phyloP scores from a whole-genome alignment of 768 basidiomycete genomes.

The Boletus rufocinnamomeus region DNA sequence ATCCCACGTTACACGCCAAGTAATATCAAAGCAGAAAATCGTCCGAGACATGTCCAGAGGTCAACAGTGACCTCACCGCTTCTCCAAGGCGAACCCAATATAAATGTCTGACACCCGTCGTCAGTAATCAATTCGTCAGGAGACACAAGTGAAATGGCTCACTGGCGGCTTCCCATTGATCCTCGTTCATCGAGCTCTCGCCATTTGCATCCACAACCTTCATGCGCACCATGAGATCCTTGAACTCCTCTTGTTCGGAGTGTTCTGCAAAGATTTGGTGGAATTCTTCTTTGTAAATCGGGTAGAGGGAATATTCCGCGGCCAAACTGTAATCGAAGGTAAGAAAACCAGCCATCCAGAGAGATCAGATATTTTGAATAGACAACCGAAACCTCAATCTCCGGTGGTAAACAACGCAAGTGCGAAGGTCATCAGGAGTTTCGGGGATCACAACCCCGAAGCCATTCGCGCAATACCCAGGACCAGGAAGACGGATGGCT shows the following conservation, averaged over 20 bases:
- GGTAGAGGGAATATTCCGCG: constrained; percentile 71
- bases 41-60: neutral
- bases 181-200: constrained; percentile 89
- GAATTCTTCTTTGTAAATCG: constrained; percentile 84
- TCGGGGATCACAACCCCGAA: neutral
- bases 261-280: constrained; percentile 87
- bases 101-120: constrained; percentile 70
- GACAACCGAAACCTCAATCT: neutral
- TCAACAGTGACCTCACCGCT: constrained; percentile 37
- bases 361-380: neutral
- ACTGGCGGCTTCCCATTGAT: constrained; percentile 99
- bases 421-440: neutral
- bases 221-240: constrained; percentile 85
- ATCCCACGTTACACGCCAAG: constrained; percentile 4
- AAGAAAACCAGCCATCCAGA: constrained; percentile 11
- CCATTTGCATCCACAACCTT: constrained; percentile 85
- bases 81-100: constrained; percentile 90
- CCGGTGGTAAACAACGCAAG: neutral
- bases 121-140: constrained; percentile 3
- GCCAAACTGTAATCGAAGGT: constrained; percentile 63
- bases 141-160: constrained; percentile 37
- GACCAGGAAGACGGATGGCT: neutral
- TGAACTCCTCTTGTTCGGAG: constrained; percentile 76
- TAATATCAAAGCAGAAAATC: constrained; percentile 9
- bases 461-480: neutral